Conservation (phyloP, 345 rosid species). For the Salix arbutifolia region DNA sequence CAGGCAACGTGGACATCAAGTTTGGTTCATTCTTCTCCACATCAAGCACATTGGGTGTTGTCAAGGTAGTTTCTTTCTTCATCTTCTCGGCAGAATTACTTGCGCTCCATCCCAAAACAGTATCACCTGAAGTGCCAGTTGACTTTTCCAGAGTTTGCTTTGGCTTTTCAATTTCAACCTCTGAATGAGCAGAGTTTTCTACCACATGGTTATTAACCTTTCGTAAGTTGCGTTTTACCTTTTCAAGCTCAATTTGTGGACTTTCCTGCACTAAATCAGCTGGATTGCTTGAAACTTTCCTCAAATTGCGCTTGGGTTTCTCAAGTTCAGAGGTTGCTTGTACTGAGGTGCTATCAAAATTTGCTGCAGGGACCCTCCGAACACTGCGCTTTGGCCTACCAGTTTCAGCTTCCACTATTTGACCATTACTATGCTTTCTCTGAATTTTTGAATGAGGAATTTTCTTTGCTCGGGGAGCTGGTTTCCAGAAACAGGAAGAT, state of each 20-base stretch:
- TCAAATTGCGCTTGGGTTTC: slow-evolving; percentile 60
- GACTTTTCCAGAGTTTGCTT: slow-evolving; percentile 45
- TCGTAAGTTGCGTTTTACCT: slow-evolving; percentile 85
- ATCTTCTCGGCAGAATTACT: slow-evolving; percentile 32
- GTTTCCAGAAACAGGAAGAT: slow-evolving; percentile 67
- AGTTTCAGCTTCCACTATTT: slow-evolving; percentile 48
- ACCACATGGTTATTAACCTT: slow-evolving; percentile 70
- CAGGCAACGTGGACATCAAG: slow-evolving; percentile 24
- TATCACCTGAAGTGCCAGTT: slow-evolving; percentile 27
- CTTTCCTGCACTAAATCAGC: slow-evolving; percentile 57
- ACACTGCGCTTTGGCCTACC: slow-evolving; percentile 60
- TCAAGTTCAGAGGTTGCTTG: slow-evolving; percentile 55
- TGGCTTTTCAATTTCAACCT: slow-evolving; percentile 50
- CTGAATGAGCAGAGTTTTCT: slow-evolving; percentile 55
- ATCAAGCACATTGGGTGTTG: slow-evolving; percentile 15
- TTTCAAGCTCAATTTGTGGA: slow-evolving; percentile 83
- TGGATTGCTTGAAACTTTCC: slow-evolving; percentile 56
- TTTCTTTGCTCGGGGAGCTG: slow-evolving; percentile 59
- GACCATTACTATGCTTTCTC: slow-evolving; percentile 45
- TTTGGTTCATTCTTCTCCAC: slow-evolving; percentile 24
- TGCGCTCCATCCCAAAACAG: slow-evolving; percentile 28
- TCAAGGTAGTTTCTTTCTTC: slow-evolving; percentile 23
- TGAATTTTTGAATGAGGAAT: slow-evolving; percentile 36
- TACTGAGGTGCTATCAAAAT: slow-evolving; percentile 34
- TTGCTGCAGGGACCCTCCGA: slow-evolving; percentile 55